A percentile compares a stretch with the other conserved stretches of the same genome.
These are phyloP conservation scores for Nemania sp. DNA, from an alignment of 2,329 filamentous ascomycete species.

Conservation along the genomic window DNA sequence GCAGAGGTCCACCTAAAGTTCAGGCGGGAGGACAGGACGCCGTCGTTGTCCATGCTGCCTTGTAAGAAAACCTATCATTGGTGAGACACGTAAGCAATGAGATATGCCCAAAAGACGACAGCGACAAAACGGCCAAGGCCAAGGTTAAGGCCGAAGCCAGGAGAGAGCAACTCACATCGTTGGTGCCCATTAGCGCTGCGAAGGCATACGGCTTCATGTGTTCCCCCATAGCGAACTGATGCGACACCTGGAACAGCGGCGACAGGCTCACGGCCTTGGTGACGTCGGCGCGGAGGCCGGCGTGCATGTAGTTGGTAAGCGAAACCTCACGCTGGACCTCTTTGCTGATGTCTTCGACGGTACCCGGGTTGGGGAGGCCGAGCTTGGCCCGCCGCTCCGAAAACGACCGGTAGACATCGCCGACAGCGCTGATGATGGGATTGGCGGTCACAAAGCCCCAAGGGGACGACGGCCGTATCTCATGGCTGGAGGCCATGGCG, in stretches of 20 bases:
- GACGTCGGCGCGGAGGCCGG: conserved; percentile 90
- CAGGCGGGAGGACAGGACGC: conserved; percentile 82
- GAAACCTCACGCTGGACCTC: conserved; percentile 97
- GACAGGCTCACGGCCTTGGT: conserved; percentile 95
- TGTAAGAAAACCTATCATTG: conserved; percentile 81
- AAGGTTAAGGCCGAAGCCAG: not conserved
- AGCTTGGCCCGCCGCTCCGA: conserved; percentile 84
- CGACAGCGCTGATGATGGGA: conserved; percentile 67
- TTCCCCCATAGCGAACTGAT: conserved; percentile 95
- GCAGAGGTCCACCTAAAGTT: conserved; percentile 87
- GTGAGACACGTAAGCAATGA: conserved; percentile 9
- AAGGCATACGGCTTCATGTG: conserved; percentile 93
- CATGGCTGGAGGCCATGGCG: conserved; percentile 54
- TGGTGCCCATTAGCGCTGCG: conserved; percentile 89
- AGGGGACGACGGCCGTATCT: conserved; percentile 47
- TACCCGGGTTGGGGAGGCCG: conserved; percentile 88
- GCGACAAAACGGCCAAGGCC: conserved; percentile 4
- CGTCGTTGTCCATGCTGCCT: conserved; percentile 92
- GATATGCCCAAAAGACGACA: not conserved
- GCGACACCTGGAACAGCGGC: conserved; percentile 95
- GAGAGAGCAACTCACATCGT: conserved; percentile 66
- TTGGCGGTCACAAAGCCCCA: conserved; percentile 74
- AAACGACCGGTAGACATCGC: conserved; percentile 80
- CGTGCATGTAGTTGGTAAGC: conserved; percentile 95
- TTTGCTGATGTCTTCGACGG: conserved; percentile 83